Evolutionary conservation across 2,329 filamentous ascomycete species (phyloP), one percentile per base, ranked within the genome.

Genomic region (Colletotrichum sublineola): DNA sequence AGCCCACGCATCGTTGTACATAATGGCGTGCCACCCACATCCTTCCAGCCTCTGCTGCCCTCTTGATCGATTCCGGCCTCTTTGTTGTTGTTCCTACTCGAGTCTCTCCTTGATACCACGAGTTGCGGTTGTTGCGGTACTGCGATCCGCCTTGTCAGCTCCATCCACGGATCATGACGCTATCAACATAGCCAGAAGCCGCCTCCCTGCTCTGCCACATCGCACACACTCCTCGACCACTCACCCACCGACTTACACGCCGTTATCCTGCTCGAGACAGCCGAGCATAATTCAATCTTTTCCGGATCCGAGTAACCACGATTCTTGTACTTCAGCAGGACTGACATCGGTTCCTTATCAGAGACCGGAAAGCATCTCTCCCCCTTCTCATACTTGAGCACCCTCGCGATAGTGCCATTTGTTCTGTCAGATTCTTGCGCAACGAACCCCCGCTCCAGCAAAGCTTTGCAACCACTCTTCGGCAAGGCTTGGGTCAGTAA

Each of bases 101-200:
- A 69, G 70, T 70, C 70, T 73, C 48, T 73, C 70, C 60, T 73
- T 73, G 70, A 73, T 70, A 69, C 67, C 70, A 69, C 66, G 70
- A 73, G 61, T 70, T 62, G 65, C 65, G 44, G 18, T 42, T 64
- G 50, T 50, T 56, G 40, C 62, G 36, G 48, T 64, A 63, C 48
- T 40, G 18, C 52, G 18, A 61, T 12, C 63, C 64, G 65, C 44
- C 58, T 18, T 50, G 33, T 64, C 60, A 53, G 60, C 36, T 53
- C 24, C 33, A 61, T 55, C 24, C 15, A 42, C 66, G 55, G 55
- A 73, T 50, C 61, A 73, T 73, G 70, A 73, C 60, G 70, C 14
- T 50, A 56, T 63, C 66, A 61, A 65, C 55, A 48, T 69, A 73
- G 57, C 67, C 20, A 57, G 69, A 33, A 55, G 65, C 53, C 52